Evolutionary conservation across 2,329 filamentous ascomycete genomes (phyloP), one percentile per base, ranked within the genome.

Genomic region (Penicillium capsulatum): DNA sequence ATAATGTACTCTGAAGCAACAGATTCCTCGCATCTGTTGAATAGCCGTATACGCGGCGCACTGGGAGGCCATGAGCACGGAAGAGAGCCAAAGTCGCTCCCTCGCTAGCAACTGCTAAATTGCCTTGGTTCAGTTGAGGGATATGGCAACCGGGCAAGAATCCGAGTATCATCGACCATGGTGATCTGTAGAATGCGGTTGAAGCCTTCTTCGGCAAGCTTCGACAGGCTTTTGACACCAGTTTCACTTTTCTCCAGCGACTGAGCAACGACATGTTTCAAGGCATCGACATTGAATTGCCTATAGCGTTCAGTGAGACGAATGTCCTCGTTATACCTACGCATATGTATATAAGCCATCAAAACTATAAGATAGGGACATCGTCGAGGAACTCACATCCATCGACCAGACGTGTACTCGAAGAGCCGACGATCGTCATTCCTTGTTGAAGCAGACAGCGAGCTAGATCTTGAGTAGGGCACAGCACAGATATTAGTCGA

Each of bases 1-100:
- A 69, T 50, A 14, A 70, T 51, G 17, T 65, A 69, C 51, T 68
- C 65, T 2, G 60, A 57, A 0, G 64, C 60, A 36, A 65, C 64
- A 38, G 58, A 35, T 69, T 69, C 11, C 56, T 47, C 2, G 36
- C 38, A 17, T 56, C 58, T 20, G 59, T 30, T 7, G 59, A 64
- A 47, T 66, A 68, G 14, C 47, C 43, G 34, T 61, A 58, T 13
- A 69, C 51, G 36, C 60, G 51, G 1, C 65, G 65, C n/a, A 67
- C 64, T n/a, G 61, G 63, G 38, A 67, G 43, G 4, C 52, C 48
- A 37, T 65, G 44, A 2, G 47, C 49, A 15, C 46, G 53, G 16
- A 69, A 51, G 36, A 62, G 56, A 6, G 57, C 52, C 19, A 68
- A 57, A 5, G 60, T 69, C 9, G 66, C 65, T 26, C 58, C 64